phyloP scores from a whole-genome alignment of 2,329 filamentous ascomycete species.

The Bipolaris gigantea region DNA sequence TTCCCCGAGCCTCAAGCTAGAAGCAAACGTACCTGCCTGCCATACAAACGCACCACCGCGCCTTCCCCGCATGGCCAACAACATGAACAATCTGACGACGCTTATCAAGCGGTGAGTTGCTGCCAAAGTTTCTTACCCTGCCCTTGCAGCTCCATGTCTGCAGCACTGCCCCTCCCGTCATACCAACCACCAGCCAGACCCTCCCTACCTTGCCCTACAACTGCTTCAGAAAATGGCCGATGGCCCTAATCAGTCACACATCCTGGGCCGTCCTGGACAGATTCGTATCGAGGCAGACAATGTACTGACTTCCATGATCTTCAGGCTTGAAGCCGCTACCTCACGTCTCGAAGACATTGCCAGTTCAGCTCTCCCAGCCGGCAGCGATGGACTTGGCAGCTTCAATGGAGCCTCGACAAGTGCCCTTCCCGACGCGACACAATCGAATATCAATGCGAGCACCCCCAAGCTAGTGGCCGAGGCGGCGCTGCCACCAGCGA shows the following conservation, averaged over 20 bases:
- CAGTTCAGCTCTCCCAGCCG: constrained; percentile 60
- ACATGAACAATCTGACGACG: constrained; percentile 96
- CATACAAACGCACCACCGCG: constrained; percentile 29
- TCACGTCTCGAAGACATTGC: constrained; percentile 96
- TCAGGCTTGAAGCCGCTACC: constrained; percentile 93
- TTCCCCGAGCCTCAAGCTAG: constrained; percentile 27
- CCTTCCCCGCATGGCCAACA: constrained; percentile 66
- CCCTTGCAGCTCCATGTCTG: neutral
- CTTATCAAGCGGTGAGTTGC: constrained; percentile 89
- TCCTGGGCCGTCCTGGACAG: constrained; percentile 21
- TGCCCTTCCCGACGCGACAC: constrained; percentile 34
- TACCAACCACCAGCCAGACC: neutral
- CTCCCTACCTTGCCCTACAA: neutral
- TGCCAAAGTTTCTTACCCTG: neutral
- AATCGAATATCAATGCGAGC: constrained; percentile 36
- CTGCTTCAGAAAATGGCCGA: constrained; percentile 9
- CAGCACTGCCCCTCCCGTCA: neutral
- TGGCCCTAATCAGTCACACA: constrained; percentile 13
- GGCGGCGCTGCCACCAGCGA: constrained; percentile 59
- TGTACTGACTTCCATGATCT: constrained; percentile 53
- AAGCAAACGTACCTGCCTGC: constrained; percentile 21
- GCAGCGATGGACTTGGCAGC: constrained; percentile 15
- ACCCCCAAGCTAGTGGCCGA: constrained; percentile 44
- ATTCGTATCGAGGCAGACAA: constrained; percentile 35
- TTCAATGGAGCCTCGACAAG: constrained; percentile 35